Conservation (phyloP, 2,329 filamentous ascomycete genomes). For the Ceratocystis cacaofunesta region DNA sequence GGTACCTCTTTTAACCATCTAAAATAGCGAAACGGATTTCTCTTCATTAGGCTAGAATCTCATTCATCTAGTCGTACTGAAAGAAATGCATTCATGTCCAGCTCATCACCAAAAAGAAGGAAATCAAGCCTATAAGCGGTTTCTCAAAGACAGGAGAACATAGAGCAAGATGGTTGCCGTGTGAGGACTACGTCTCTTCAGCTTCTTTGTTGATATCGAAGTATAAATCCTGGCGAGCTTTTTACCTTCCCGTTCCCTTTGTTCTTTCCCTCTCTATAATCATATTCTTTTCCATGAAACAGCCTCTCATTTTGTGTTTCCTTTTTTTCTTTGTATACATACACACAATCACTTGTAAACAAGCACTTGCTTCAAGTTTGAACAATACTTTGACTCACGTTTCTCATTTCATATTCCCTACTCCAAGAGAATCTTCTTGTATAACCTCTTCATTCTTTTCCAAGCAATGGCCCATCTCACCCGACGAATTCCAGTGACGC, state of each 20-base stretch:
- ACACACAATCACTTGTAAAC: background rate
- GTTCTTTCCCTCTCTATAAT: too few species aligned
- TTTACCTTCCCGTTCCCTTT: too few species aligned
- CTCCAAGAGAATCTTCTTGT: background rate
- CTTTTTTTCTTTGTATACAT: background rate
- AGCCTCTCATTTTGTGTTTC: background rate
- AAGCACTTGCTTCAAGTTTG: background rate
- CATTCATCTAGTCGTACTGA: background rate
- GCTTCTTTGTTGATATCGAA: background rate
- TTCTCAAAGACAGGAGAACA: background rate
- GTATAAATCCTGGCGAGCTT: background rate
- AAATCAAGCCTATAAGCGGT: background rate
- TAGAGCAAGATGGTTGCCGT: background rate
- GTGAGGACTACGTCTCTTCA: background rate
- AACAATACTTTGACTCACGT: background rate
- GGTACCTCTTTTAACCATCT: too few species aligned
- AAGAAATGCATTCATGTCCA: background rate
- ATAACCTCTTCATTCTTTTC: background rate
- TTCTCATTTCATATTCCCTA: background rate
- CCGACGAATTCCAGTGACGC: background rate
- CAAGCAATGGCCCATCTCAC: conserved; percentile 7
- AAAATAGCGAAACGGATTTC: too few species aligned
- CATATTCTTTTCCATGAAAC: background rate
- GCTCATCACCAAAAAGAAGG: background rate
- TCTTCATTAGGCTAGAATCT: too few species aligned